Base-by-base conservation (phyloP, 2,329 filamentous ascomycete genomes). In the Parascedosporium putredinis region DNA sequence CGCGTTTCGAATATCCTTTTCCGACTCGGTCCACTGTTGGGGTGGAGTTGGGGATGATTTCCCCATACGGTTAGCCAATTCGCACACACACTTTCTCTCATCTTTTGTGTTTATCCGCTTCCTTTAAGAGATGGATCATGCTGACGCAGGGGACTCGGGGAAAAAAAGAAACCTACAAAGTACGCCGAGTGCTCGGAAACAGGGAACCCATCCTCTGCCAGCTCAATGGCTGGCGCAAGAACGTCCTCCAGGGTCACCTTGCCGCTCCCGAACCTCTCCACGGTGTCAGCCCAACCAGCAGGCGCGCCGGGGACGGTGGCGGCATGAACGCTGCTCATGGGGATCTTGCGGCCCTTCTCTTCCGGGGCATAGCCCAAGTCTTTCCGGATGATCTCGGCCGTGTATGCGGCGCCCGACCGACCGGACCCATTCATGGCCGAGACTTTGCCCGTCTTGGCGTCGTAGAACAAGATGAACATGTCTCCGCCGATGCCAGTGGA, bases 401-500 rank as follows among this genome's bases (percentile, higher is more conserved):
- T 86, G 54, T 71, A 81, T 33, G 83, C 80, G 47, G 68, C 73
- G 4, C 86, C 82, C 3, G 88, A 80, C 24, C 93, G 82, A n/a
- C 93, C 93, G 1, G 90, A 96, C 18, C 90, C 93, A 65, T 98
- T 98, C 65, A 97, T 71, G 8, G 89, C 87, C 50, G 82, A 84
- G 7, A 97, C 84, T 55, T 86, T 85, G 61, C 86, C 85, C 0
- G 83, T 87, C 57, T 84, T 78, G 38, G 88, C 88, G 62, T 94
- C 79, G 71, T 91, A 97, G 73, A 81, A 96, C 31, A 97, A 79
- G 65, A 90, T 90, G 69, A 97, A 98, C 82, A 95, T 89, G 68
- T 98, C 93, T 54, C 93, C 93, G 51, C 93, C 93, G 53, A 98
- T 96, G 36, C 93, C 93, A 1, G 93, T 97, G 5, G 86, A 93